Conservation (phyloP, 1,284 basidiomycete species). For the Cryptococcus jaspeensis region DNA sequence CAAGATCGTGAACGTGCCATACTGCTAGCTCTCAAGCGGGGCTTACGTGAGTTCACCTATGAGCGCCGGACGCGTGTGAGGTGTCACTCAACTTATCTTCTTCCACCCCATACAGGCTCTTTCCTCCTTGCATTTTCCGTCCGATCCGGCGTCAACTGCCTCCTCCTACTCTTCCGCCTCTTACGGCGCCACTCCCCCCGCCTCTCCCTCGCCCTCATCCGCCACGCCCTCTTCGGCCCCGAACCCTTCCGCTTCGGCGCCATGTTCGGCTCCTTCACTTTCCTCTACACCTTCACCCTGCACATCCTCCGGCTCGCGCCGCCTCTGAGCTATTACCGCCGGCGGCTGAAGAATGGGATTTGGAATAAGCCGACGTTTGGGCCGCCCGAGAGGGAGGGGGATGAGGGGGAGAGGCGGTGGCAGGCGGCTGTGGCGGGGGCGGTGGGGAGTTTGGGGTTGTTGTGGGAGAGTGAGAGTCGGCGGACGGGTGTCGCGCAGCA, state of each 20-base stretch:
- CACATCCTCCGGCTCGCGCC: slow-evolving; percentile 75
- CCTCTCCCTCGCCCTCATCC: slow-evolving; percentile 58
- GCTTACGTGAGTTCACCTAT: slow-evolving; percentile 63
- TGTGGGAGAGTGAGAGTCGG: slow-evolving; percentile 73
- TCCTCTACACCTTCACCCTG: slow-evolving; percentile 75
- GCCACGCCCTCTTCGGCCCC: slow-evolving; percentile 72
- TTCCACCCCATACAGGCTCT: slow-evolving; percentile 60
- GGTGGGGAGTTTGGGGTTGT: slow-evolving; percentile 69
- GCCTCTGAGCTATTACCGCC: slow-evolving; percentile 57
- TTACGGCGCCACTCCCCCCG: slow-evolving; percentile 45
- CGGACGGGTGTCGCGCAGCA: slow-evolving; percentile 82
- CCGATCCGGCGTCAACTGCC: slow-evolving; percentile 74
- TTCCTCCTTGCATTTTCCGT: slow-evolving; percentile 73
- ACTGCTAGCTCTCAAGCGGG: slow-evolving; percentile 71
- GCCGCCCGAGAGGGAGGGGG: slow-evolving; percentile 56
- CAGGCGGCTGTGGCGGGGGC: slow-evolving; percentile 85
- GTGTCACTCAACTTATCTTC: not conserved
- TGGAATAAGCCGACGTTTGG: slow-evolving; percentile 43
- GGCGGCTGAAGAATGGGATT: slow-evolving; percentile 36
- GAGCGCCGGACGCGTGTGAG: not conserved
- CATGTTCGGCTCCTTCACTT: slow-evolving; percentile 80
- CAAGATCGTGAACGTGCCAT: slow-evolving; percentile 66
- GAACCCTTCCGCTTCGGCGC: slow-evolving; percentile 78
- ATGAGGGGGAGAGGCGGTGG: slow-evolving; percentile 64
- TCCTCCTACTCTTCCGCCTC: slow-evolving; percentile 68